Conservation (phyloP, 371 early-diverging fungal genomes). For the Mucor velutinosus region DNA sequence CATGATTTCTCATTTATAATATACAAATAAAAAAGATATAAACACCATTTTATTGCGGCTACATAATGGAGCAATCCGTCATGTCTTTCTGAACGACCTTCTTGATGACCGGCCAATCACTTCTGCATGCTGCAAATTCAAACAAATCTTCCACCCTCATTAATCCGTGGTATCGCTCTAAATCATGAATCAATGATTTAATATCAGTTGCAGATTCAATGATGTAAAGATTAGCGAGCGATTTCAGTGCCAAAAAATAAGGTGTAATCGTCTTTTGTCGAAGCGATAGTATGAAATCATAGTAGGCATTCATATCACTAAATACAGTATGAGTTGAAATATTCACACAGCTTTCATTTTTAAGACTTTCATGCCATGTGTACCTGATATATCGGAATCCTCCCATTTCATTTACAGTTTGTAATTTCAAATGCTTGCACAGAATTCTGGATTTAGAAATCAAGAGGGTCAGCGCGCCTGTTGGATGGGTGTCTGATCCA, state of each 20-base stretch:
- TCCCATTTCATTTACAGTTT: constrained; percentile 79
- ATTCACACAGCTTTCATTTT: not conserved
- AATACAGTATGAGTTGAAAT: not conserved
- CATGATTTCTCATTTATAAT: constrained; percentile 3
- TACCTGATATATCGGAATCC: constrained; percentile 80
- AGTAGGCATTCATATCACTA: constrained; percentile 89
- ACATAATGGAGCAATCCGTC: constrained; percentile 68
- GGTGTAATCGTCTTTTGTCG: constrained; percentile 73
- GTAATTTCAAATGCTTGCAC: constrained; percentile 79
- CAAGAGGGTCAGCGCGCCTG: not conserved
- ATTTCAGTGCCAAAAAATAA: constrained; percentile 87
- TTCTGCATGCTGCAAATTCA: constrained; percentile 86
- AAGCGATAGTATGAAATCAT: constrained; percentile 59
- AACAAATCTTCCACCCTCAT: constrained; percentile 89
- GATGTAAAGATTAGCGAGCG: constrained; percentile 90
- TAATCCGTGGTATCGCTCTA: constrained; percentile 81
- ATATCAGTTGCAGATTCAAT: constrained; percentile 83
- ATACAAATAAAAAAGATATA: constrained; percentile 8
- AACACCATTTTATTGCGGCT: constrained; percentile 14
- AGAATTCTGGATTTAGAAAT: constrained; percentile 47
- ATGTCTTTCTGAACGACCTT: constrained; percentile 82
- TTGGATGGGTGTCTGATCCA: not conserved
- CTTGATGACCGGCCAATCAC: constrained; percentile 87
- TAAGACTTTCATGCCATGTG: constrained; percentile 6
- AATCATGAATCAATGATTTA: constrained; percentile 83